These are phyloP conservation scores for Phytophthora aleatoria DNA, from an alignment of 352 stramenopile species.

Conservation along the genomic window DNA sequence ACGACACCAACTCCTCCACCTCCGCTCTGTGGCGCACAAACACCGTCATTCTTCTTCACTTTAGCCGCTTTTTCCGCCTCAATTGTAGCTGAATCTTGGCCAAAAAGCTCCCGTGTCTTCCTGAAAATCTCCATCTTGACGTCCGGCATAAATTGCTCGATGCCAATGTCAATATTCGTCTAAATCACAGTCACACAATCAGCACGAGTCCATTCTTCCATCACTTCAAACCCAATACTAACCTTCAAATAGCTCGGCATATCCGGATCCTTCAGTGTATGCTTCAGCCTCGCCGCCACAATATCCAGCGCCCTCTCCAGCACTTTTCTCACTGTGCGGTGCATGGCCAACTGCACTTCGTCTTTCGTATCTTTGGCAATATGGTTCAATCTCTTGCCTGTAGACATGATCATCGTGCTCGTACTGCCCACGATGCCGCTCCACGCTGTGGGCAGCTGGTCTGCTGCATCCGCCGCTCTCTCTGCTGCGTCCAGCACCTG, in stretches of 20 bases:
- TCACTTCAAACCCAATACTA: not conserved
- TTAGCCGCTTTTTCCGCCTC: constrained; percentile 15
- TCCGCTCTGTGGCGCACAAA: not conserved
- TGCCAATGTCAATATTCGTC: constrained; percentile 82
- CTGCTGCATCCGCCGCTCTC: constrained; percentile 42
- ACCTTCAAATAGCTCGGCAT: constrained; percentile 86
- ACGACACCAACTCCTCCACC: constrained; percentile 3
- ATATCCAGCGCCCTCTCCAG: constrained; percentile 81
- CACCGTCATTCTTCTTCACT: not conserved
- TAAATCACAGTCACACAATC: constrained; percentile 14
- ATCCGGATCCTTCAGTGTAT: constrained; percentile 80
- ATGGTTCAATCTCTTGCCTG: constrained; percentile 80
- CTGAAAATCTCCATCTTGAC: constrained; percentile 90
- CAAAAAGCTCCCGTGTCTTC: constrained; percentile 83
- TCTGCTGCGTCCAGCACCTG: constrained; percentile 65
- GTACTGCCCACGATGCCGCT: constrained; percentile 78
- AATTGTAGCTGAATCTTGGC: constrained; percentile 31
- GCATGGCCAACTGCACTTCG: constrained; percentile 82
- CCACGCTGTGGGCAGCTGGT: constrained; percentile 43
- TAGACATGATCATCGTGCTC: constrained; percentile 80
- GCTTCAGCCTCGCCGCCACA: constrained; percentile 73
- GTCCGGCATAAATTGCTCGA: constrained; percentile 89
- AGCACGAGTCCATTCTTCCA: not conserved
- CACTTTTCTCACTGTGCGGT: constrained; percentile 77
- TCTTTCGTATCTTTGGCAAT: constrained; percentile 87